Evolutionary conservation across 2,329 filamentous ascomycete genomes (phyloP).

Genomic region (Colletotrichum sp.): DNA sequence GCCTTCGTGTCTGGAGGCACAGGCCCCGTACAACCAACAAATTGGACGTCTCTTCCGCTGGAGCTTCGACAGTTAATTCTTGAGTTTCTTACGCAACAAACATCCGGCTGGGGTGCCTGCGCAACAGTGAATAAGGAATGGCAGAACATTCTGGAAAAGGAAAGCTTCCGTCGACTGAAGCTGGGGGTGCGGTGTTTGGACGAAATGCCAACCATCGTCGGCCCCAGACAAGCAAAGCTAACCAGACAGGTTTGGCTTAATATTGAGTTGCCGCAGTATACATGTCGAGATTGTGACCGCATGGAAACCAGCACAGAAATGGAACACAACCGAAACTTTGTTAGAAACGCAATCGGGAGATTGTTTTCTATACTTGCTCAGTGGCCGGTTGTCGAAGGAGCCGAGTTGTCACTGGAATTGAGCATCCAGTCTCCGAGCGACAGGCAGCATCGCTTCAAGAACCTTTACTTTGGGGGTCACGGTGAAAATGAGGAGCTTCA

Average conservation of each 20-base stretch:
- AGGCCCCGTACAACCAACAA: too few species aligned
- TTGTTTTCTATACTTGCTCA: slow-evolving; percentile 34
- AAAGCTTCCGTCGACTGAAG: slow-evolving; percentile 32
- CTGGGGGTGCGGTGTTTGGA: slow-evolving; percentile 28
- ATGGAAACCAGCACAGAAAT: background rate
- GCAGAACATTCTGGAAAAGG: slow-evolving; percentile 32
- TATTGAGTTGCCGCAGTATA: slow-evolving; percentile 32
- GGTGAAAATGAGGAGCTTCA: slow-evolving; percentile 20
- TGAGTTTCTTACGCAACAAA: background rate
- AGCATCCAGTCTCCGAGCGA: slow-evolving; percentile 39
- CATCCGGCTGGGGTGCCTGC: slow-evolving; percentile 33
- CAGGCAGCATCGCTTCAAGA: slow-evolving; percentile 37
- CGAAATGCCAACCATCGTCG: slow-evolving; percentile 24
- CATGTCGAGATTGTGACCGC: slow-evolving; percentile 22
- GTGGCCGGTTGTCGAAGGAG: slow-evolving; percentile 25
- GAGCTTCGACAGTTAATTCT: background rate
- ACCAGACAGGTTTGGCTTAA: slow-evolving; percentile 34
- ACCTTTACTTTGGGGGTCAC: slow-evolving; percentile 26
- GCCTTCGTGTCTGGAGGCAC: background rate
- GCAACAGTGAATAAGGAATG: slow-evolving; percentile 40
- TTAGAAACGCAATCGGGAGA: slow-evolving; percentile 27
- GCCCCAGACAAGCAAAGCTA: slow-evolving; percentile 22
- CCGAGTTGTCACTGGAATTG: slow-evolving; percentile 35
- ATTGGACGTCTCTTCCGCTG: background rate
- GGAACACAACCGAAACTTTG: background rate